Percentiles rank a stretch among this genome's conserved stretches.
Evolutionary conservation across 768 basidiomycete genomes (phyloP).

Genomic region (Trametes punicea): DNA sequence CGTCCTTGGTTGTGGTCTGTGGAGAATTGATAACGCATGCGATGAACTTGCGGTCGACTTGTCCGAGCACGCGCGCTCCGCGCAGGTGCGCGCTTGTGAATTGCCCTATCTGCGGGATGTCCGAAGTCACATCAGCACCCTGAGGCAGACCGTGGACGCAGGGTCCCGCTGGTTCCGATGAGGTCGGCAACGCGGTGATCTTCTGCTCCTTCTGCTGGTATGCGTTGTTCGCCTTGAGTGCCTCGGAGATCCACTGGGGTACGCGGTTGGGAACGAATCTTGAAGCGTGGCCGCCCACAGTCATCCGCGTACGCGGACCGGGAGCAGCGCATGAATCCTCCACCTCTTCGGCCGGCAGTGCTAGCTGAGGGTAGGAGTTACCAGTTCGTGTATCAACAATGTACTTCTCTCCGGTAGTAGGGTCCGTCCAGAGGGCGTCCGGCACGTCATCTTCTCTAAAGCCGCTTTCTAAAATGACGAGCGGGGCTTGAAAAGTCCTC

Average conservation of each 20-base stretch:
- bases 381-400: slow-evolving; percentile 67
- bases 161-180: slow-evolving; percentile 5
- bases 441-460: slow-evolving; percentile 3
- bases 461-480: neutral
- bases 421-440: slow-evolving; percentile 59
- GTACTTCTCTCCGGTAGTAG: slow-evolving; percentile 54
- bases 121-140: neutral
- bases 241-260: slow-evolving; percentile 64
- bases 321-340: neutral
- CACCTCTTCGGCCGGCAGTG: slow-evolving; percentile 7
- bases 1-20: slow-evolving; percentile 13
- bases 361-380: slow-evolving; percentile 48
- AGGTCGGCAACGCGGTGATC: slow-evolving; percentile 38
- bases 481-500: no score
- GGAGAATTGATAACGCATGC: slow-evolving; percentile 54
- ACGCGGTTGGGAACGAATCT: slow-evolving; percentile 23
- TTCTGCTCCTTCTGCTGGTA: slow-evolving; percentile 48
- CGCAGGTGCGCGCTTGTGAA: slow-evolving; percentile 55
- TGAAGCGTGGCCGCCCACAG: slow-evolving; percentile 10
- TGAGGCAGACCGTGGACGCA: neutral
- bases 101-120: slow-evolving; percentile 6
- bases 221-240: slow-evolving; percentile 57
- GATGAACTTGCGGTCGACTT: slow-evolving; percentile 91
- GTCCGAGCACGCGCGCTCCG: slow-evolving; percentile 62
- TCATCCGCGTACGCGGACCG: neutral